Conservation (phyloP, 345 rosid genomes). For the Heritiera littoralis region DNA sequence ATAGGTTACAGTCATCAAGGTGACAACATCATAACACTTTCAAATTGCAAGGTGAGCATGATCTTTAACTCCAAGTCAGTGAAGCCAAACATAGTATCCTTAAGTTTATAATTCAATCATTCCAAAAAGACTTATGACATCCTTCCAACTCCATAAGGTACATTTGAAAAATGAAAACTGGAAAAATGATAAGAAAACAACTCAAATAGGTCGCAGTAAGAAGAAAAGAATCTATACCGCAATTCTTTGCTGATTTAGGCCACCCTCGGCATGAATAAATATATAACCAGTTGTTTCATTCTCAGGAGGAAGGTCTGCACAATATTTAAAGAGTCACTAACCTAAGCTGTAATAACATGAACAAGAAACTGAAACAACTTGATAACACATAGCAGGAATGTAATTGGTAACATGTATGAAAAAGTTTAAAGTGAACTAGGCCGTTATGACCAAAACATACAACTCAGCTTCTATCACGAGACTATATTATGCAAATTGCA, state of each 20-base stretch:
- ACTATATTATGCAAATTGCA: background rate
- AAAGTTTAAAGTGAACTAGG: background rate
- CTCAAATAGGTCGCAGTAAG: conserved; percentile 1
- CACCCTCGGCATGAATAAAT: conserved; percentile 99
- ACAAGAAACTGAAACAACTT: conserved; percentile 12
- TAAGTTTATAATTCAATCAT: conserved; percentile 2
- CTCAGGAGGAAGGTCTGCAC: conserved; percentile 84
- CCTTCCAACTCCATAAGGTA: conserved; percentile 4
- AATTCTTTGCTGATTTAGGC: conserved; percentile 97
- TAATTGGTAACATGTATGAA: background rate
- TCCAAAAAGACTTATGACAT: background rate
- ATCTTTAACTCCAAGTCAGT: background rate
- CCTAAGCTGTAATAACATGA: conserved; percentile 9
- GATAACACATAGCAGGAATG: conserved; percentile 8
- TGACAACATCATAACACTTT: background rate
- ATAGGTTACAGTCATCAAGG: background rate
- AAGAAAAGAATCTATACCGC: conserved; percentile 63
- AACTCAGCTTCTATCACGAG: background rate
- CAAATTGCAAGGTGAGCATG: background rate
- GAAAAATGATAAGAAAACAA: conserved; percentile 3
- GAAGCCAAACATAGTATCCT: background rate
- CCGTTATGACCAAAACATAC: background rate
- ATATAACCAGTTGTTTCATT: conserved; percentile 96
- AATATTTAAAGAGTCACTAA: conserved; percentile 19
- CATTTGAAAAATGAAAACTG: background rate